Base-by-base conservation (phyloP, 495 filamentous ascomycete genomes). In the Neurospora sp. region DNA sequence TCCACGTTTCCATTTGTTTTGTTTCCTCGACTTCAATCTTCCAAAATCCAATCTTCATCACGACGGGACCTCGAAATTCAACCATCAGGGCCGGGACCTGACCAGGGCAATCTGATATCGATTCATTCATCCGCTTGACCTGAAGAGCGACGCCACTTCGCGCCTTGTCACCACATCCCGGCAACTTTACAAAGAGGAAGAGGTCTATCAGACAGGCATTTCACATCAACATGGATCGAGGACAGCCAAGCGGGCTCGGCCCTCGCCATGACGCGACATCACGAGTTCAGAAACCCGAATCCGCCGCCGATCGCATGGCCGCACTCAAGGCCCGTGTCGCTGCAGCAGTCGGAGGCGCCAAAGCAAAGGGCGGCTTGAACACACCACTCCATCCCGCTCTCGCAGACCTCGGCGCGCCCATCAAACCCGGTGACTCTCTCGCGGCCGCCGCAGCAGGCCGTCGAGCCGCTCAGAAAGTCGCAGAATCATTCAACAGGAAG, bases 361-460 rank as follows among this genome's bases (percentile, higher is more conserved):
- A 88, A 79, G 83, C 87, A 74, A 83, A 84, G 80, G 92, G 95
- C 74, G 95, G 95, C 38, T 83, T 98, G 40, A 94, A 94, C 77
- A 92, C 96, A 27, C 94, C 93, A 69, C 87, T 98, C 70, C 95
- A 98, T 78, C 95, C 95, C 22, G 92, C 93, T 38, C 87, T 98
- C 70, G 91, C 91, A 66, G 94, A 97, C 78, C 84, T 89, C 35
- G 86, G 86, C 22, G 86, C 90, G 71, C 87, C 86, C 72, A 37
- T 72, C 69, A 91, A 89, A 71, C 87, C 91, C 8, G 82, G 83
- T 3, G 73, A 73, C 40, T 73, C 73, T 14, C 79, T 76, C 69
- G 69, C 76, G 27, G 38, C 76, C 40, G 18, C 71, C 10, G 40
- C 75, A 35, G 69, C 73, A 9, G 75, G 78, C 14, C 78, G 80